Percentiles rank a stretch among this genome's conserved stretches.
These are phyloP conservation scores for Nepenthes gracilis DNA, from an alignment of 148 eudicot genomes.

Conservation along the genomic window DNA sequence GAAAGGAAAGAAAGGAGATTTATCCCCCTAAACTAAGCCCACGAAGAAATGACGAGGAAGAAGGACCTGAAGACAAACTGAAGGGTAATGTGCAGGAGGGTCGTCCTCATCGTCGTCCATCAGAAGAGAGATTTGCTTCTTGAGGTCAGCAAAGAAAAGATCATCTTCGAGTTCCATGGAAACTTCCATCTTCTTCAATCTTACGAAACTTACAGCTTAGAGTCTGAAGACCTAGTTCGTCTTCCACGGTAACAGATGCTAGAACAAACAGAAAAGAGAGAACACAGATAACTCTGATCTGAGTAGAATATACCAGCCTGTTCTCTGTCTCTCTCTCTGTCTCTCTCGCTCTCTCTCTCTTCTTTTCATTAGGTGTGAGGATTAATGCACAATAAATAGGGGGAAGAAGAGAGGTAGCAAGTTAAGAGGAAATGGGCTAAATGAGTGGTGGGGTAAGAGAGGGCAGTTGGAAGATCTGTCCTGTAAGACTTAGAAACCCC, in stretches of 20 bases:
- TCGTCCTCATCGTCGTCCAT: constrained; percentile 12
- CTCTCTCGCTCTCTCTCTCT: no score
- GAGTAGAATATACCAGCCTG: neutral
- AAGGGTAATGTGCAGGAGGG: constrained; percentile 7
- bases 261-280: no score
- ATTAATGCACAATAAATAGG: neutral
- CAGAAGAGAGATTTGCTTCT: constrained; percentile 27
- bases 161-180: constrained; percentile 59
- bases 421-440: neutral
- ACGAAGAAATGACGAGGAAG: neutral
- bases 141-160: constrained; percentile 56
- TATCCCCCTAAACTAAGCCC: no score
- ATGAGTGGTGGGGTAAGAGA: neutral
- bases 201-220: neutral
- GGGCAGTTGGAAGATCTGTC: constrained; percentile 10
- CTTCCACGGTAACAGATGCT: no score
- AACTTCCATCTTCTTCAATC: constrained; percentile 25
- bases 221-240: neutral
- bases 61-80: neutral
- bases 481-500: neutral
- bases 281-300: neutral
- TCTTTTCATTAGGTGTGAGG: neutral
- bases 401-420: neutral
- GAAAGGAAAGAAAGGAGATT: no score
- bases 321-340: no score